Evolutionary conservation across 129 eudicot species (phyloP).

Genomic region (Lactuca saligna): DNA sequence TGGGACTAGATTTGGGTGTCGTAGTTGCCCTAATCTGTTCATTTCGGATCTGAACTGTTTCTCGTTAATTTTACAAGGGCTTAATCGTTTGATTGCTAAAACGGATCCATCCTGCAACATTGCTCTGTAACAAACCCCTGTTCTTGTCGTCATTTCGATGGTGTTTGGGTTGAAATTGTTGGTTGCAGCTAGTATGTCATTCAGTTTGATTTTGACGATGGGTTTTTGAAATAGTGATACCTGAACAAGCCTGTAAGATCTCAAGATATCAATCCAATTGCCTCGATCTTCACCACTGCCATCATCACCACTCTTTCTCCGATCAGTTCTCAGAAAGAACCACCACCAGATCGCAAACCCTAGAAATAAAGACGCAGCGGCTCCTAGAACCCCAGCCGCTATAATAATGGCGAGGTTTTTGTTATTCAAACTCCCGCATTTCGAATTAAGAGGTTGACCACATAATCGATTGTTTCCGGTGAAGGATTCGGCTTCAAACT

Average conservation of each 20-base stretch:
- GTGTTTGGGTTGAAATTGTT: constrained; percentile 38
- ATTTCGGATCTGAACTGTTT: constrained; percentile 68
- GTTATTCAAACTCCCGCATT: constrained; percentile 51
- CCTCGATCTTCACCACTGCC: constrained; percentile 34
- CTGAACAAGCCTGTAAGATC: constrained; percentile 55
- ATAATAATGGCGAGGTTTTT: constrained; percentile 53
- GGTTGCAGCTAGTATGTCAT: constrained; percentile 58
- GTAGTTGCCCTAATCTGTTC: constrained; percentile 63
- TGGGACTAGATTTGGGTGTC: constrained; percentile 80
- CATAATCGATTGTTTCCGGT: constrained; percentile 63
- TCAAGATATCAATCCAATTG: constrained; percentile 57
- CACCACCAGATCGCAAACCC: constrained; percentile 79
- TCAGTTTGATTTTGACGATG: constrained; percentile 57
- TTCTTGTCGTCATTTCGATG: constrained; percentile 50
- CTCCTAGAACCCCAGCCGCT: constrained; percentile 72
- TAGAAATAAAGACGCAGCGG: constrained; percentile 48
- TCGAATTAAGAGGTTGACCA: constrained; percentile 49
- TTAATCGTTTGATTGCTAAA: constrained; percentile 59
- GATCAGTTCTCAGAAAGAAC: constrained; percentile 40
- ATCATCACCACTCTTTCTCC: constrained; percentile 35
- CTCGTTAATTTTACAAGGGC: constrained; percentile 61
- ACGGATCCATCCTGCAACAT: constrained; percentile 63
- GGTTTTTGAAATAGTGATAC: constrained; percentile 68
- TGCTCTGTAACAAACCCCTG: constrained; percentile 62
- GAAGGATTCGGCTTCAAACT: constrained; percentile 37